These are phyloP conservation scores for Trichosporon faecale DNA, from an alignment of 1,284 basidiomycete species.

Conservation along the genomic window DNA sequence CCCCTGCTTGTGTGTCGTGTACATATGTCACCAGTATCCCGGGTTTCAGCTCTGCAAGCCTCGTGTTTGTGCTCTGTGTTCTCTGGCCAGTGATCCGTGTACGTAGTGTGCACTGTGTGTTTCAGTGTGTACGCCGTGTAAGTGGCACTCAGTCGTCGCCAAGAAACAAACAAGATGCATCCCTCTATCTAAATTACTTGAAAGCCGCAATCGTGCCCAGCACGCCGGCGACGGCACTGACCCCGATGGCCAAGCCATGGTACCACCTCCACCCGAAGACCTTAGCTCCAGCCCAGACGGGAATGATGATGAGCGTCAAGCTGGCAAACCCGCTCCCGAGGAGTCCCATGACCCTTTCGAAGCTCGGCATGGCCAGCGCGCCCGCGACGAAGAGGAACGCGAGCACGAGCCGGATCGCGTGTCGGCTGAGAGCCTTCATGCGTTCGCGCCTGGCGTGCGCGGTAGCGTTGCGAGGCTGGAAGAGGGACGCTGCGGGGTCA, in stretches of 20 bases:
- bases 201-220: constrained; percentile 62
- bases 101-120: too few species aligned
- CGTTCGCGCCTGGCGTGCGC: constrained; percentile 35
- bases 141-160: too few species aligned
- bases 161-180: background rate
- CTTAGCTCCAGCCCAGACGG: constrained; percentile 61
- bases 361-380: constrained; percentile 77
- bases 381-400: constrained; percentile 63
- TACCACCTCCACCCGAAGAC: constrained; percentile 54
- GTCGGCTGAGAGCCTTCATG: constrained; percentile 57
- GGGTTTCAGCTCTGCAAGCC: too few species aligned
- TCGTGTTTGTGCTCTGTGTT: too few species aligned
- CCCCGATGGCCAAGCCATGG: constrained; percentile 59
- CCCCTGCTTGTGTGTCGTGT: too few species aligned
- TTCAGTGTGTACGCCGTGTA: too few species aligned
- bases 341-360: constrained; percentile 81
- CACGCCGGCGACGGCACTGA: constrained; percentile 62
- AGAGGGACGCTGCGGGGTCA: background rate
- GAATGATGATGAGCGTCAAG: constrained; percentile 73
- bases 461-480: background rate
- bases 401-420: constrained; percentile 62
- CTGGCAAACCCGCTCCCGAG: constrained; percentile 80
- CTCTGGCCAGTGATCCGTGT: too few species aligned
- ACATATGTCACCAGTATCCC: too few species aligned
- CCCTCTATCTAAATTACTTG: constrained; percentile 11